Base-by-base conservation (phyloP, 129 eudicot genomes). In the Saposhnikovia divaricata region DNA sequence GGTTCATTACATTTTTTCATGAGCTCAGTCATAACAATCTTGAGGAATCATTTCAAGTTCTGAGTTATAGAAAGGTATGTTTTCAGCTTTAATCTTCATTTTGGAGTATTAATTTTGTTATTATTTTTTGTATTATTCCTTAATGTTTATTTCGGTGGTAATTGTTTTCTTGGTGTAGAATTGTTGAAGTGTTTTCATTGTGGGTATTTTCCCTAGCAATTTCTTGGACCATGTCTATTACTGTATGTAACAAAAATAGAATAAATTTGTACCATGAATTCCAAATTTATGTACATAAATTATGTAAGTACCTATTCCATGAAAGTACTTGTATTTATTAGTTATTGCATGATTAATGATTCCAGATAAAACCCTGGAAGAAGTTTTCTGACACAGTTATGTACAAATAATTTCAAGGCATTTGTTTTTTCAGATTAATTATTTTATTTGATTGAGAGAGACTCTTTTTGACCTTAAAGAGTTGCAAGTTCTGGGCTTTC, bases 1-100 rank as follows among this genome's bases (percentile, higher is more conserved):
- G 86, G 85, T 87, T 85, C 90, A 83, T 82, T 85, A 84, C 85
- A 89, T 84, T 85, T 80, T 77, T 66, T 70, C 74, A 79, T 74
- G 82, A 87, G 72, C 68, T 86, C 87, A 74, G 34, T 82, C 80
- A 44, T 83, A 47, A 46, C 18, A 45, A 69, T 68, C 85, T 87
- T 78, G 82, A 71, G 79, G 82, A 86, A 79, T 87, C 91, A 16
- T 50, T 48, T 63, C 91, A 90, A 84, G 89, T 89, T 50, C 76
- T 83, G 82, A 55, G 34, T 59, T 78, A 79, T 81, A 45, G 44
- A 72, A 80, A 81, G 90, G 90, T 87, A 84, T 51, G n/a, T 63
- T 81, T 78, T 37, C 13, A 44, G 47, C 13, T 44, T 44, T 44
- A 9, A 44, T 44, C 47, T 44, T 44, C 9, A 44, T 44, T 59